A percentile compares a stretch with the other conserved stretches of the same genome.
These are phyloP conservation scores for Penicillium egyptiacum DNA, from an alignment of 495 filamentous ascomycete genomes.

Conservation along the genomic window DNA sequence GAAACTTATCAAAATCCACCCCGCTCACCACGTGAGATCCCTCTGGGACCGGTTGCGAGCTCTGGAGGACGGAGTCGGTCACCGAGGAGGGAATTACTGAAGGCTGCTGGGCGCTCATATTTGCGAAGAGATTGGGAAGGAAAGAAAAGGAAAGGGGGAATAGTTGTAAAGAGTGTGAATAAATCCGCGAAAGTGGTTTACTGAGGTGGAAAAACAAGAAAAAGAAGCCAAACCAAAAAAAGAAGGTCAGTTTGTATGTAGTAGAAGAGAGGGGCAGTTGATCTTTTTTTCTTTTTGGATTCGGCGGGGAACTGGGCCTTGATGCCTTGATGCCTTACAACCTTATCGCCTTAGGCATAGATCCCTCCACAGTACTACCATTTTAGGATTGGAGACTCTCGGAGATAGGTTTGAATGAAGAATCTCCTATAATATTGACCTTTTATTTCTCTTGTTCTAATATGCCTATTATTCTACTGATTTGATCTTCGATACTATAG, in stretches of 20 bases:
- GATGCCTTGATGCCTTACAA: neutral
- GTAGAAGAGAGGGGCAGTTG: slow-evolving; percentile 4
- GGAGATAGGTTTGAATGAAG: neutral
- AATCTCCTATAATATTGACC: neutral
- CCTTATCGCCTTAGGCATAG: neutral
- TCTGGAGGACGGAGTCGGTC: slow-evolving; percentile 82
- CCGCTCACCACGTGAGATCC: slow-evolving; percentile 73
- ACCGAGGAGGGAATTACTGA: slow-evolving; percentile 61
- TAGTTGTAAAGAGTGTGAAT: slow-evolving; percentile 3
- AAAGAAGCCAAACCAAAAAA: neutral
- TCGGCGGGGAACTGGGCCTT: slow-evolving; percentile 5
- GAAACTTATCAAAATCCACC: slow-evolving; percentile 83
- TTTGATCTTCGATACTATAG: too few relatives aligned
- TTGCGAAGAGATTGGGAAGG: neutral
- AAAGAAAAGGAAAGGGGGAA: neutral
- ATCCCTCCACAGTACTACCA: neutral
- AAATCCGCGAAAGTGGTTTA: neutral
- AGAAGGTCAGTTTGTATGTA: neutral
- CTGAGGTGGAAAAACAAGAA: neutral
- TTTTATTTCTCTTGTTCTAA: neutral
- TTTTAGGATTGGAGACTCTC: neutral
- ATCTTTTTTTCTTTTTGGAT: slow-evolving; percentile 9
- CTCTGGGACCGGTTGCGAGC: slow-evolving; percentile 78
- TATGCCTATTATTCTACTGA: too few relatives aligned
- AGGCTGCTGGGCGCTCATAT: slow-evolving; percentile 17